Evolutionary conservation across 371 early-diverging fungal genomes (phyloP).

Genomic region (Mortierella sp.): DNA sequence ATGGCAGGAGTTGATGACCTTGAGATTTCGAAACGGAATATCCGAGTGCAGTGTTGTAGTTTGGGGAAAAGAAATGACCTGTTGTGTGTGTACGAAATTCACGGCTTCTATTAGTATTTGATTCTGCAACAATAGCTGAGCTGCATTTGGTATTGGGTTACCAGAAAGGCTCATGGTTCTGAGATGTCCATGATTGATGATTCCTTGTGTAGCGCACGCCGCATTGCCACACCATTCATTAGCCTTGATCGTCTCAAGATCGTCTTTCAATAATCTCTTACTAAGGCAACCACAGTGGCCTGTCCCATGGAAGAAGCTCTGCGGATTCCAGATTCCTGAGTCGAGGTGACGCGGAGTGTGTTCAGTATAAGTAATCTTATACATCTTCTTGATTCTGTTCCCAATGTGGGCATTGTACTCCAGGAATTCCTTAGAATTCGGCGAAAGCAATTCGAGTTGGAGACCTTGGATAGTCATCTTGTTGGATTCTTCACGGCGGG

Average conservation of each 20-base stretch:
- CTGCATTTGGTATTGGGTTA: background rate
- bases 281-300: conserved; percentile 14
- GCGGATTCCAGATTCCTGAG: too few species aligned
- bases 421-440: background rate
- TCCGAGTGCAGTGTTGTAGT: too few species aligned
- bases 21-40: too few species aligned
- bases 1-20: too few species aligned
- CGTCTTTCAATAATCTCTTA: background rate
- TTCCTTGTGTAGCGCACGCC: conserved; percentile 1
- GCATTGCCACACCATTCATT: conserved; percentile 1
- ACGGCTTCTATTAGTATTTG: background rate
- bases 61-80: too few species aligned
- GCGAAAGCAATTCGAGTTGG: background rate
- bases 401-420: background rate
- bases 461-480: background rate
- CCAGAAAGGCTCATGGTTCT: background rate
- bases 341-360: background rate
- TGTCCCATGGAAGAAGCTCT: conserved; percentile 15
- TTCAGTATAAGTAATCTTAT: conserved; percentile 12
- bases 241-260: background rate
- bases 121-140: background rate
- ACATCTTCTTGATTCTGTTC: background rate
- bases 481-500: too few species aligned
- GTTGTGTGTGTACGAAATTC: too few species aligned
- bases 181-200: conserved; percentile 3